These are phyloP conservation scores for Camellia granthamiana DNA, from an alignment of 148 eudicot genomes.

Conservation along the genomic window DNA sequence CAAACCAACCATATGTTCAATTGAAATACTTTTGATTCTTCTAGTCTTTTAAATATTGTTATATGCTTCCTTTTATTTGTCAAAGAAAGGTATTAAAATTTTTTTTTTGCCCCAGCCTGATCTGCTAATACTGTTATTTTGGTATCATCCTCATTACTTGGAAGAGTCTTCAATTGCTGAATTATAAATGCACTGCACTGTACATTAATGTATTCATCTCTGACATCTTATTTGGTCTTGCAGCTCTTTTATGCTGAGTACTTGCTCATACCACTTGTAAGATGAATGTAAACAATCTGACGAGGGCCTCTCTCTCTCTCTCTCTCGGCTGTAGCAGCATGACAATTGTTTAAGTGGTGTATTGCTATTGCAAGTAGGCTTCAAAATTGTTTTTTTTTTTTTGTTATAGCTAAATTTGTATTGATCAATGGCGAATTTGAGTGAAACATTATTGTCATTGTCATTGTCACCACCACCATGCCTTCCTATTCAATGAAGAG, in stretches of 20 bases:
- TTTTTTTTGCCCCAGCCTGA: no score
- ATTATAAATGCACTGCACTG: neutral
- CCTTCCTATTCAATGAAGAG: neutral
- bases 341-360: slow-evolving; percentile 3
- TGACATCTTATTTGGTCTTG: slow-evolving; percentile 22
- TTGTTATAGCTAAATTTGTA: neutral
- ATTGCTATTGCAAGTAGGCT: neutral
- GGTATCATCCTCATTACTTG: neutral
- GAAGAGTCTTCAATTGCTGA: neutral
- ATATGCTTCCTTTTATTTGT: neutral
- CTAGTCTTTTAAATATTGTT: neutral
- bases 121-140: no score
- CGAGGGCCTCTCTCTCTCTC: neutral
- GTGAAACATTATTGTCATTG: neutral
- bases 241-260: slow-evolving; percentile 99
- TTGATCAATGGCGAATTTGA: neutral
- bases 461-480: neutral
- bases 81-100: no score
- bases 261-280: slow-evolving; percentile 87
- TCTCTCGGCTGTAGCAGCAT: neutral
- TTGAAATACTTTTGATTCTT: neutral
- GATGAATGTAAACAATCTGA: slow-evolving; percentile 38
- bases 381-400: neutral
- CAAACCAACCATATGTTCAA: neutral
- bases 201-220: neutral